Conservation (phyloP, 2,329 filamentous ascomycete genomes). For the Ophiostoma perfectum region DNA sequence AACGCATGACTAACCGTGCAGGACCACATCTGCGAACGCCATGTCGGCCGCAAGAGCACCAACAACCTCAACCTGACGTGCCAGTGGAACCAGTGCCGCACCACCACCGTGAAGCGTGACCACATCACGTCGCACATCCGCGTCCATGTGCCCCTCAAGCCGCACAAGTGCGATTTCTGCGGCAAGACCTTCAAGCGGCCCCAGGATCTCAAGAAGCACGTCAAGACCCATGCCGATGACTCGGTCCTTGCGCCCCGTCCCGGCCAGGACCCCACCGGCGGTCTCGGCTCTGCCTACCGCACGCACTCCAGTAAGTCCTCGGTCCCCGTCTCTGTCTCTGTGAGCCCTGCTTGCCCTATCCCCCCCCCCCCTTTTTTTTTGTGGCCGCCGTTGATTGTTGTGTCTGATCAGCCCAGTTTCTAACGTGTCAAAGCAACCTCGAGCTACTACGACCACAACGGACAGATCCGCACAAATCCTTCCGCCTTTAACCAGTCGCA, state of each 20-base stretch:
- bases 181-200: constrained; percentile 98
- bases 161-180: constrained; percentile 98
- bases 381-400: neutral
- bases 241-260: constrained; percentile 60
- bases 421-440: constrained; percentile 41
- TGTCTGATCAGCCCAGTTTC: neutral
- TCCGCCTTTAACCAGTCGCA: constrained; percentile 51
- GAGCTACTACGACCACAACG: constrained; percentile 60
- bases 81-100: constrained; percentile 93
- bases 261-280: constrained; percentile 48
- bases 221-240: constrained; percentile 97
- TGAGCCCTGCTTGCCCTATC: constrained; percentile 13
- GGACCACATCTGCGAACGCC: constrained; percentile 97
- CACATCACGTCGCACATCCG: constrained; percentile 99
- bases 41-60: constrained; percentile 97
- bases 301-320: constrained; percentile 48
- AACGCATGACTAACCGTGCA: constrained; percentile 35
- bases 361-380: constrained; percentile 16
- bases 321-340: neutral
- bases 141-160: constrained; percentile 97
- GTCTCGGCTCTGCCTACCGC: constrained; percentile 48
- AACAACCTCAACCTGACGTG: constrained; percentile 98
- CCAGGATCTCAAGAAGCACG: constrained; percentile 98
- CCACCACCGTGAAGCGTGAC: constrained; percentile 95
- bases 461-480: constrained; percentile 55